Base-by-base conservation (phyloP, 768 basidiomycete species). In the Xerocomellus amylosporus region DNA sequence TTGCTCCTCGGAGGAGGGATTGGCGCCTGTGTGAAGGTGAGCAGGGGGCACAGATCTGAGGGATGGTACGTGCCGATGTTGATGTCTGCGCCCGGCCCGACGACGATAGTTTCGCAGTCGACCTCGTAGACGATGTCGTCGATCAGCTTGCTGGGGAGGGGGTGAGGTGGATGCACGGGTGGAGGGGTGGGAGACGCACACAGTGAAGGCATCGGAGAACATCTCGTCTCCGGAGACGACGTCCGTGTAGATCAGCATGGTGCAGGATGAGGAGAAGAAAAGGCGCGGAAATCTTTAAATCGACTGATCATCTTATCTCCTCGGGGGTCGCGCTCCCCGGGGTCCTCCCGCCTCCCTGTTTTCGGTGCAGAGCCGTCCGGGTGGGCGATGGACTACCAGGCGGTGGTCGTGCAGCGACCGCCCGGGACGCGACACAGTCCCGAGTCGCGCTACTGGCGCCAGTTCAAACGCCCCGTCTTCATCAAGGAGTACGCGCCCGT, bases 401-500 rank as follows among this genome's bases (percentile, higher is more conserved):
- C 90, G 13, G 83, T 88, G 51, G 73, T 86, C 55, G 77, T 90
- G 51, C 74, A 76, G 52, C 72, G 75, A 60, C 85, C 84, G 65
- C 68, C 84, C 15, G 67, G 82, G 8, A 73, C 81, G 8, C 86
- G 81, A 62, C 88, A 86, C 60, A 82, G 77, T 49, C 67, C 86
- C 44, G 92, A 94, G 71, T 89, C 89, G 3, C 77, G 88, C 59
- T 84, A 90, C 70, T 94, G 92, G 92, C 81, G 91, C 43, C 85
- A 88, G 64, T 93, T 89, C 73, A 91, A 86, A 61, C 80, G 89
- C 55, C 92, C 92, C 4, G 89, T 98, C 1, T 99, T 98, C 71
- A 82, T 98, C 70, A 98, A 97, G 73, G 93, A 98, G 76, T 96
- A 96, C 68, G 93, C 93, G 0, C 93, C 95, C 15, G 86, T 99